These are phyloP conservation scores for Mortierella sp. DNA, from an alignment of 371 early-diverging fungal species.

Conservation along the genomic window DNA sequence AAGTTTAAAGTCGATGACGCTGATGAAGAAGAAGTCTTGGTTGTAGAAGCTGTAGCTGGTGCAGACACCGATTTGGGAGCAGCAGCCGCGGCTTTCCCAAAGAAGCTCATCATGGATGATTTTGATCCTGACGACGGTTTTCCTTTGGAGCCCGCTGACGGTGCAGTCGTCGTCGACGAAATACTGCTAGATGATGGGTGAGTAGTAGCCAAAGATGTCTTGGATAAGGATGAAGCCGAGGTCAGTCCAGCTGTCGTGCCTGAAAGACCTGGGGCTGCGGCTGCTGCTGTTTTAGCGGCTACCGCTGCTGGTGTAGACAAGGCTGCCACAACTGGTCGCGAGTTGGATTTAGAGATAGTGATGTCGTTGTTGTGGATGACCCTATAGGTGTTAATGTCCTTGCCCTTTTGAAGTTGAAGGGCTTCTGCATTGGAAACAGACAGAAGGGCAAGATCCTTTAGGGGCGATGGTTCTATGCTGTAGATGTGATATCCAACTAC, in stretches of 20 bases:
- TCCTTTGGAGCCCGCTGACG: background rate
- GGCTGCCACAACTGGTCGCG: slow-evolving; percentile 1
- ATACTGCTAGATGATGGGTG: no score
- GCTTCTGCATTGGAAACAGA: slow-evolving; percentile 43
- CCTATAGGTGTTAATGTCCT: slow-evolving; percentile 40
- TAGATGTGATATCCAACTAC: slow-evolving; percentile 47
- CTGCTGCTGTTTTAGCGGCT: background rate
- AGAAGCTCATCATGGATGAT: slow-evolving; percentile 41
- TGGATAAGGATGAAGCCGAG: background rate
- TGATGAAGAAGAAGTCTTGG: slow-evolving; percentile 4
- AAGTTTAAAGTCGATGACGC: slow-evolving; percentile 16
- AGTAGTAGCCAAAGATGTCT: background rate
- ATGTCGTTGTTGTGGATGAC: slow-evolving; percentile 25
- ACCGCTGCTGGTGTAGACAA: slow-evolving; percentile 6
- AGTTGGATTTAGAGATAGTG: slow-evolving; percentile 15
- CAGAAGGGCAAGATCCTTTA: slow-evolving; percentile 33
- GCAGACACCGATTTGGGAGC: slow-evolving; percentile 14
- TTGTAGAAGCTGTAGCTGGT: background rate
- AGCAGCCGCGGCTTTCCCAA: slow-evolving; percentile 34
- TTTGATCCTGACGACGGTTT: slow-evolving; percentile 19
- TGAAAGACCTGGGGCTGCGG: slow-evolving; percentile 2
- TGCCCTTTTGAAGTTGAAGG: slow-evolving; percentile 39
- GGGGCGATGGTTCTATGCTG: slow-evolving; percentile 44
- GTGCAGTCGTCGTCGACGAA: background rate
- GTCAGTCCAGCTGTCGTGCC: background rate